phyloP scores from a whole-genome alignment of 1,284 basidiomycete genomes.

The Boletus albobrunnescens region DNA sequence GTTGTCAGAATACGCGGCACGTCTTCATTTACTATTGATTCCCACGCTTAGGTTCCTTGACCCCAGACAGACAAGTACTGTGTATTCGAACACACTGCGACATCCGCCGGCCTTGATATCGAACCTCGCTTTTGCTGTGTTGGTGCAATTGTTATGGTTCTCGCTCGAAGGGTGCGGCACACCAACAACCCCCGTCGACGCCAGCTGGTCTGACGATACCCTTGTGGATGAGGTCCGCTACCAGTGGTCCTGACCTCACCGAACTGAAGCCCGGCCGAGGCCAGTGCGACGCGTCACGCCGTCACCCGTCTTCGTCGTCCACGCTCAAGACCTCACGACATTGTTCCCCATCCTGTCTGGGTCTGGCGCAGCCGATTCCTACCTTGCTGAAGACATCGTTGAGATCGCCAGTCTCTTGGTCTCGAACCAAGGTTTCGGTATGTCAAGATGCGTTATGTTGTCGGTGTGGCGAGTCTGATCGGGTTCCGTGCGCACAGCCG shows the following conservation, averaged over 20 bases:
- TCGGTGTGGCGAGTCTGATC: conserved; percentile 1
- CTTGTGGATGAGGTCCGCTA: conserved; percentile 16
- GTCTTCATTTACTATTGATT: no score
- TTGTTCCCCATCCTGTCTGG: conserved; percentile 24
- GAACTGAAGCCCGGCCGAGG: no score
- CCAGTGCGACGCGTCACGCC: conserved; percentile 24
- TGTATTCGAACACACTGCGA: no score
- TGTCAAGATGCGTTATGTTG: conserved; percentile 5
- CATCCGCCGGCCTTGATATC: no score
- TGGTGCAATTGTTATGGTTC: no score
- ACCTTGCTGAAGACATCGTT: conserved; percentile 36
- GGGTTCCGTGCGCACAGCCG: conserved; percentile 10
- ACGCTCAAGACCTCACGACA: conserved; percentile 19
- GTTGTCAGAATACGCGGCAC: no score
- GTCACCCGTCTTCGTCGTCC: conserved; percentile 29
- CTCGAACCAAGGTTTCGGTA: conserved; percentile 40
- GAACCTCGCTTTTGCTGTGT: conserved; percentile 8
- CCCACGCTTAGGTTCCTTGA: no score
- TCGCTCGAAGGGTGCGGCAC: no score
- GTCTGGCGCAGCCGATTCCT: conserved; percentile 30
- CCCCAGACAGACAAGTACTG: no score
- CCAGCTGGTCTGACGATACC: conserved; percentile 22
- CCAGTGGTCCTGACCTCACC: no score
- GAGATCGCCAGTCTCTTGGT: conserved; percentile 45
- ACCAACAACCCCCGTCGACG: conserved; percentile 11